Conservation (phyloP, 257 asterid species). For the Ligustrum vulgare region DNA sequence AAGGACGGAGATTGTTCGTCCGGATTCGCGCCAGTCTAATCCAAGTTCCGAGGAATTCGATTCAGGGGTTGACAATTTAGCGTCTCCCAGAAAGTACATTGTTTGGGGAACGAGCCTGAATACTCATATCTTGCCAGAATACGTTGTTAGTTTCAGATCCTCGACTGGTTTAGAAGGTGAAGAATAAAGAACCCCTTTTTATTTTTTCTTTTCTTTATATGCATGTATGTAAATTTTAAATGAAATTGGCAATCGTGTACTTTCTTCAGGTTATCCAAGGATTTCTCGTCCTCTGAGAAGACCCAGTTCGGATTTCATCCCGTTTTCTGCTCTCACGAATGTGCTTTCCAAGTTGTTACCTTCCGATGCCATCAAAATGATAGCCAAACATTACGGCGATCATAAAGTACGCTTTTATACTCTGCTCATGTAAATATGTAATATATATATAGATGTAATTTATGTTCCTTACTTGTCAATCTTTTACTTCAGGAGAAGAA, state of each 20-base stretch:
- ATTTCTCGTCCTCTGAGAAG: slow-evolving; percentile 17
- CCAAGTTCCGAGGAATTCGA: slow-evolving; percentile 60
- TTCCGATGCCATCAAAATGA: slow-evolving; percentile 34
- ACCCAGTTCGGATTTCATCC: slow-evolving; percentile 56
- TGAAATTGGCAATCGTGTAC: not conserved
- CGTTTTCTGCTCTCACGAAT: slow-evolving; percentile 36
- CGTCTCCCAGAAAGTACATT: slow-evolving; percentile 48
- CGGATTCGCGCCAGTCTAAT: slow-evolving; percentile 37
- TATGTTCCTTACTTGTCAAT: not conserved
- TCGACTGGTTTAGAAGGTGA: slow-evolving; percentile 33
- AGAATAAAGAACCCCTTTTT: too few species aligned
- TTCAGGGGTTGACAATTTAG: slow-evolving; percentile 51
- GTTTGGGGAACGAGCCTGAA: slow-evolving; percentile 61
- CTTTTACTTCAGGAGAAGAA: slow-evolving; percentile 40
- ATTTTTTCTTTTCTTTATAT: too few species aligned
- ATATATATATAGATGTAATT: not conserved
- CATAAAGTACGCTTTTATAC: slow-evolving; percentile 35
- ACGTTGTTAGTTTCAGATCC: slow-evolving; percentile 45
- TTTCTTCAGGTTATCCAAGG: slow-evolving; percentile 32
- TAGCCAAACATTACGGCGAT: slow-evolving; percentile 38
- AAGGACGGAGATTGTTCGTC: slow-evolving; percentile 35
- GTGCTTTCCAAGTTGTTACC: slow-evolving; percentile 46
- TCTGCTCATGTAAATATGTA: not conserved
- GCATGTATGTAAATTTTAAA: not conserved
- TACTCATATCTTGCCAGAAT: slow-evolving; percentile 63